These are phyloP conservation scores for Xylariales sp. DNA, from an alignment of 2,329 filamentous ascomycete species.

Conservation along the genomic window DNA sequence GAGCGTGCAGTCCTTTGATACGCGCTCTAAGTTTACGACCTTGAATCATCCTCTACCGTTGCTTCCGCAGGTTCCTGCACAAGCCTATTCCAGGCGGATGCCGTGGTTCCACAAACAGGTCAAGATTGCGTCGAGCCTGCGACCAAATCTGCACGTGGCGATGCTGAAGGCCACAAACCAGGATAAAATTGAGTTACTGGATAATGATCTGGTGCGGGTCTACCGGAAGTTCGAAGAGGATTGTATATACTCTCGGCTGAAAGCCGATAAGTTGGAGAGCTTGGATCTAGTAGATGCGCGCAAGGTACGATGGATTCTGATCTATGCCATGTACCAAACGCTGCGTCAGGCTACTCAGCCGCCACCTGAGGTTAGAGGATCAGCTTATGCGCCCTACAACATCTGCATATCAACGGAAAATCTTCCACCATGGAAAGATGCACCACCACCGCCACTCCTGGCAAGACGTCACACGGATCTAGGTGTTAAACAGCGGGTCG, in stretches of 20 bases:
- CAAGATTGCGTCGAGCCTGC: slow-evolving; percentile 42
- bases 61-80: slow-evolving; percentile 45
- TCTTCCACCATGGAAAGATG: slow-evolving; percentile 42
- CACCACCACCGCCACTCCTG: slow-evolving; percentile 20
- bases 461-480: slow-evolving; percentile 24
- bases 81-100: slow-evolving; percentile 22
- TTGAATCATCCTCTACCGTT: slow-evolving; percentile 64
- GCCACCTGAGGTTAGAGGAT: slow-evolving; percentile 58
- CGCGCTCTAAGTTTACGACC: slow-evolving; percentile 51
- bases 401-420: slow-evolving; percentile 37
- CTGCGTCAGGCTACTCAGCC: slow-evolving; percentile 59
- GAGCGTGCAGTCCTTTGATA: slow-evolving; percentile 63
- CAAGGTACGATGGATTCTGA: slow-evolving; percentile 73
- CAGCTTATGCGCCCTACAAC: slow-evolving; percentile 52
- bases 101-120: slow-evolving; percentile 37
- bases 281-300: slow-evolving; percentile 62
- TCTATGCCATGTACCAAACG: slow-evolving; percentile 72
- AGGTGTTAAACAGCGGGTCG: slow-evolving; percentile 12
- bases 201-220: slow-evolving; percentile 58
- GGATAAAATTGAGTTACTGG: slow-evolving; percentile 27
- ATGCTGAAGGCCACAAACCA: slow-evolving; percentile 47
- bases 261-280: slow-evolving; percentile 52
- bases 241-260: slow-evolving; percentile 42
- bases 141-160: slow-evolving; percentile 48
- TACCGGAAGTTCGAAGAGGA: slow-evolving; percentile 69